Evolutionary conservation across 2,329 filamentous ascomycete genomes (phyloP).

Genomic region (Colletotrichum destructivum): DNA sequence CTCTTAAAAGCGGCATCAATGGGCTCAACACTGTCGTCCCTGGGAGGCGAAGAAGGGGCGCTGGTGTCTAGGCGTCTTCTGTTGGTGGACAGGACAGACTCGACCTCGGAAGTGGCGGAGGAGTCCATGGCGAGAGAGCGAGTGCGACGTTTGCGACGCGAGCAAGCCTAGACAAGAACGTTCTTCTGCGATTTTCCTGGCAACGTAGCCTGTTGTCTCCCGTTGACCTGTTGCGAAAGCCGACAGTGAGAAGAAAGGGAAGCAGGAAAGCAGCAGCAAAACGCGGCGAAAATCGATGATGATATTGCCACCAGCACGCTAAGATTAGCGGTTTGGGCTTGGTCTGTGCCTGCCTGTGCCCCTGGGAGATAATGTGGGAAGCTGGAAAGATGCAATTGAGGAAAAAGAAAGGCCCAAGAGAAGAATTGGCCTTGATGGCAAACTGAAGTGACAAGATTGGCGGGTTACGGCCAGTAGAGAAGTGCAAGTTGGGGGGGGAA

Average conservation of each 20-base stretch:
- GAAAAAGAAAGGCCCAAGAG: background rate
- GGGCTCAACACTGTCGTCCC: slow-evolving; percentile 43
- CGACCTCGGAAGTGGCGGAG: slow-evolving; percentile 50
- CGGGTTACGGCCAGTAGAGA: background rate
- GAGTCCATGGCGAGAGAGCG: slow-evolving; percentile 46
- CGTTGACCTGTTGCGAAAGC: background rate
- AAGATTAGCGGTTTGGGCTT: background rate
- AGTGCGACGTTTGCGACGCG: too few species aligned
- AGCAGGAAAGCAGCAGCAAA: background rate
- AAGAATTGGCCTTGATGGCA: background rate
- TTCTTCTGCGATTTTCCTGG: background rate
- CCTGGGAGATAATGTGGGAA: too few species aligned
- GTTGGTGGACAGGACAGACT: slow-evolving; percentile 51
- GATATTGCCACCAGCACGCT: slow-evolving; percentile 18
- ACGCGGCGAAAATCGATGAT: slow-evolving; percentile 30
- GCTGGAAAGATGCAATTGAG: background rate
- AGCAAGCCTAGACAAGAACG: too few species aligned
- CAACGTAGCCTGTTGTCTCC: background rate
- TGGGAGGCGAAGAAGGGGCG: slow-evolving; percentile 56
- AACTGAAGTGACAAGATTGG: background rate
- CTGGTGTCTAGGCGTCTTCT: slow-evolving; percentile 51
- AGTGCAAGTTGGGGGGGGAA: background rate
- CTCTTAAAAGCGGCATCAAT: slow-evolving; percentile 45
- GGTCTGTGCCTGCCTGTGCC: slow-evolving; percentile 11
- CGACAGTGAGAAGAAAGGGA: background rate